Evolutionary conservation across 2,329 filamentous ascomycete species (phyloP).

Genomic region (Didymella glomerata): DNA sequence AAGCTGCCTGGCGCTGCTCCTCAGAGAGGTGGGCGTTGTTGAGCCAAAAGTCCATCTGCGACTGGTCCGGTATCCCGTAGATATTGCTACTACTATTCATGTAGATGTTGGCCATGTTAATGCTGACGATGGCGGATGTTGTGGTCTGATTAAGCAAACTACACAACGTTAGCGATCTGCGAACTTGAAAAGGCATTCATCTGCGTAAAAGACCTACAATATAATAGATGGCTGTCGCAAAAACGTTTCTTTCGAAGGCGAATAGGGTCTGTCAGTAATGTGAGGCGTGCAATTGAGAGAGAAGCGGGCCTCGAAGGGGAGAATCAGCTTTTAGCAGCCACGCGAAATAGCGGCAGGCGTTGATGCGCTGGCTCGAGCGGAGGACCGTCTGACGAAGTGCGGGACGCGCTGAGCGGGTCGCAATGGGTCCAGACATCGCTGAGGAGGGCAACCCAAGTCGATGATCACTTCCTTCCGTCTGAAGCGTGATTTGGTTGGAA

Average conservation of each 20-base stretch:
- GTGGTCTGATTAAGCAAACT: conserved; percentile 30
- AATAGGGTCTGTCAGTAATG: conserved; percentile 30
- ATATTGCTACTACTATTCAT: conserved; percentile 31
- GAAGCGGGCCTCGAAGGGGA: conserved; percentile 34
- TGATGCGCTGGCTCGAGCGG: conserved; percentile 48
- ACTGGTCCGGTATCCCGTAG: conserved; percentile 46
- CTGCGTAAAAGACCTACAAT: conserved; percentile 32
- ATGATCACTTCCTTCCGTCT: conserved; percentile 27
- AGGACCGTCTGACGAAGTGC: conserved; percentile 40
- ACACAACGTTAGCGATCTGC: conserved; percentile 36
- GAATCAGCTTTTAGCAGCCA: conserved; percentile 40
- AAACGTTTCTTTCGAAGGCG: conserved; percentile 9
- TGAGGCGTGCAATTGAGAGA: conserved; percentile 42
- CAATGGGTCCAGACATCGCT: conserved; percentile 33
- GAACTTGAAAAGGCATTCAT: conserved; percentile 20
- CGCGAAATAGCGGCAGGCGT: conserved; percentile 21
- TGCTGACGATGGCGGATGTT: conserved; percentile 14
- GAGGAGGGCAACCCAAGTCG: conserved; percentile 42
- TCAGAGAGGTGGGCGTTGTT: conserved; percentile 46
- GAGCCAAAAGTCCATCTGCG: conserved; percentile 49
- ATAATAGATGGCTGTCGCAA: conserved; percentile 11
- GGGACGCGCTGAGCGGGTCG: conserved; percentile 33
- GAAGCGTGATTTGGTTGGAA: conserved; percentile 32
- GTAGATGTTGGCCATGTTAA: conserved; percentile 39
- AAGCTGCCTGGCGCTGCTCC: conserved; percentile 47